These are phyloP conservation scores for Smithsoniella earleae DNA, from an alignment of 163 green algal species.

Conservation along the genomic window DNA sequence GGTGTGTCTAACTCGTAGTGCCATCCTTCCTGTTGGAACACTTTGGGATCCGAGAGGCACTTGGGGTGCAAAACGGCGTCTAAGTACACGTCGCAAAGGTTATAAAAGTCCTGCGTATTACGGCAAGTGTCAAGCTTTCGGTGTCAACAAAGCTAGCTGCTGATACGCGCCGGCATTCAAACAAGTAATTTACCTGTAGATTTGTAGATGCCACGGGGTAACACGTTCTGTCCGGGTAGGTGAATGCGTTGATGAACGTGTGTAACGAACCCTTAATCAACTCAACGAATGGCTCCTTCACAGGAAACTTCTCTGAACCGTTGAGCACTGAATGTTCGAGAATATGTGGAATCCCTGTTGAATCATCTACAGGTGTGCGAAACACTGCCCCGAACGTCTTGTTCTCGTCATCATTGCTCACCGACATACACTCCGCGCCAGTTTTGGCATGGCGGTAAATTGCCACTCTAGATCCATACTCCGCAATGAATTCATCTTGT, in stretches of 20 bases:
- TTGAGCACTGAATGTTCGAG: constrained; percentile 93
- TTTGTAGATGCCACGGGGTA: constrained; percentile 95
- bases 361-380: constrained; percentile 83
- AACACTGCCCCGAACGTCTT: constrained; percentile 97
- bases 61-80: constrained; percentile 90
- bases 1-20: constrained; percentile 83
- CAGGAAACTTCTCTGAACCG: constrained; percentile 68
- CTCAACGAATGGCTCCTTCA: constrained; percentile 98
- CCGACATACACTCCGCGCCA: constrained; percentile 86
- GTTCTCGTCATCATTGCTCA: constrained; percentile 92
- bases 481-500: constrained; percentile 73
- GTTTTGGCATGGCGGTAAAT: constrained; percentile 91
- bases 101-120: constrained; percentile 90
- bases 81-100: constrained; percentile 97
- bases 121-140: no score
- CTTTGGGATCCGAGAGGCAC: constrained; percentile 72
- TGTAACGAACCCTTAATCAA: constrained; percentile 96
- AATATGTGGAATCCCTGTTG: constrained; percentile 91
- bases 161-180: no score
- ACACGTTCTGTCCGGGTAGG: constrained; percentile 97
- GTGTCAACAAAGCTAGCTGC: no score
- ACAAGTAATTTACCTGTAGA: constrained; percentile 70
- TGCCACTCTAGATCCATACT: constrained; percentile 80
- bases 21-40: constrained; percentile 97
- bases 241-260: constrained; percentile 99